These are phyloP conservation scores for Colletotrichum lentis DNA, from an alignment of 2,329 filamentous ascomycete species.

Conservation along the genomic window DNA sequence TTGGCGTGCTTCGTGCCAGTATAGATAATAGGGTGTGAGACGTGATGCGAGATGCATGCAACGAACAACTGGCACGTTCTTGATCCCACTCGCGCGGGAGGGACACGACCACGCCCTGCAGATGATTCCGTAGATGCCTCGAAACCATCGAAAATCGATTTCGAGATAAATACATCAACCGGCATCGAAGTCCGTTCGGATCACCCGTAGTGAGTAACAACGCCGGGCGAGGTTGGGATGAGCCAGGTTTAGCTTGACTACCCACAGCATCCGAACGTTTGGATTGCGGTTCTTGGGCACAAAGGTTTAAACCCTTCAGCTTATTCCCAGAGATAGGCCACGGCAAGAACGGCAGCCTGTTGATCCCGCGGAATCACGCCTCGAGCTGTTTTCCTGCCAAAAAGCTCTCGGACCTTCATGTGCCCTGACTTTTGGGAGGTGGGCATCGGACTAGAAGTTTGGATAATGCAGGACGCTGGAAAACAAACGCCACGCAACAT, in stretches of 20 bases:
- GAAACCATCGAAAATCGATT: too few relatives aligned
- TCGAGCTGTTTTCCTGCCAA: neutral
- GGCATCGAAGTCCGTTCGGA: neutral
- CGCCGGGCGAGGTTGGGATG: neutral
- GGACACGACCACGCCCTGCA: neutral
- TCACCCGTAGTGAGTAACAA: neutral
- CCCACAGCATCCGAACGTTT: constrained; percentile 3
- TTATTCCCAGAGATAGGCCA: neutral
- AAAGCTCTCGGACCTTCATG: neutral
- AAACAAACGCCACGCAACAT: constrained; percentile 24
- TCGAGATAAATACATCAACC: too few relatives aligned
- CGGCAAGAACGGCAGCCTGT: neutral
- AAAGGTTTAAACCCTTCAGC: neutral
- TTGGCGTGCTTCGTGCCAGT: neutral
- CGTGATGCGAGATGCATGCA: too few relatives aligned
- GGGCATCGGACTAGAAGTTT: constrained; percentile 6
- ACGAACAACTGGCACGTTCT: neutral
- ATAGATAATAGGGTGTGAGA: too few relatives aligned
- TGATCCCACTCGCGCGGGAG: too few relatives aligned
- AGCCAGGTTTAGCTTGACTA: neutral
- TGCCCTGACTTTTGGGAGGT: neutral
- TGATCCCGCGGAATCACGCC: neutral
- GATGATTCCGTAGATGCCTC: neutral
- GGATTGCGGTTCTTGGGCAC: neutral
- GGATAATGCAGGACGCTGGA: neutral